Percentiles rank a stretch among this genome's conserved stretches.
Evolutionary conservation across 1,284 basidiomycete genomes (phyloP).

Genomic region (Trametes polyzona): DNA sequence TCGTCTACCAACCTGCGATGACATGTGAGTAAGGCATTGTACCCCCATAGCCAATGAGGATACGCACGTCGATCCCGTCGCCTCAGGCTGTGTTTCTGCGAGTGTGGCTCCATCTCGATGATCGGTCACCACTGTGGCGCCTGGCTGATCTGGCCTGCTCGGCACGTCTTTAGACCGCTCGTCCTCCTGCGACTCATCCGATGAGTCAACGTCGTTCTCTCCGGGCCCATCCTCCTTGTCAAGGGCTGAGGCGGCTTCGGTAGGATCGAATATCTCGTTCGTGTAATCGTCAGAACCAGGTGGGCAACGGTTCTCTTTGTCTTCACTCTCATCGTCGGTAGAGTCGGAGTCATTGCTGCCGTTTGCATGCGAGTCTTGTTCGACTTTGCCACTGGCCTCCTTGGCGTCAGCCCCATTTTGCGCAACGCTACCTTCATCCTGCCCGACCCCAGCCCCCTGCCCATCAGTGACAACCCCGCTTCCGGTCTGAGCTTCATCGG

Average conservation of each 20-base stretch:
- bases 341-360: too few relatives aligned
- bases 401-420: too few relatives aligned
- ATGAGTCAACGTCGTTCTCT: background rate
- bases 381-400: background rate
- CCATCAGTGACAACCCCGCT: background rate
- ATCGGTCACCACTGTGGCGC: too few relatives aligned
- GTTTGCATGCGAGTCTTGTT: background rate
- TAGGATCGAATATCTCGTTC: conserved; percentile 16
- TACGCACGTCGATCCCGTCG: background rate
- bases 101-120: too few relatives aligned
- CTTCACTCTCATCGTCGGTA: background rate
- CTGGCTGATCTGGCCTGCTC: too few relatives aligned
- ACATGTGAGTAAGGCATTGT: background rate
- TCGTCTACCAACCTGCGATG: background rate
- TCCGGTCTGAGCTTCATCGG: background rate
- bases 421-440: too few relatives aligned
- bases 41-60: background rate
- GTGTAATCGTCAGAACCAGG: conserved; percentile 17
- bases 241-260: background rate
- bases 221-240: background rate
- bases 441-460: background rate
- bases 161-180: background rate
- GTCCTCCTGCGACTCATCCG: background rate
- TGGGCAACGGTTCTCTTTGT: conserved; percentile 3
- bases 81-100: too few relatives aligned